These are phyloP conservation scores for Pseudogymnoascus sp. DNA, from an alignment of 2,329 filamentous ascomycete species.

Conservation along the genomic window DNA sequence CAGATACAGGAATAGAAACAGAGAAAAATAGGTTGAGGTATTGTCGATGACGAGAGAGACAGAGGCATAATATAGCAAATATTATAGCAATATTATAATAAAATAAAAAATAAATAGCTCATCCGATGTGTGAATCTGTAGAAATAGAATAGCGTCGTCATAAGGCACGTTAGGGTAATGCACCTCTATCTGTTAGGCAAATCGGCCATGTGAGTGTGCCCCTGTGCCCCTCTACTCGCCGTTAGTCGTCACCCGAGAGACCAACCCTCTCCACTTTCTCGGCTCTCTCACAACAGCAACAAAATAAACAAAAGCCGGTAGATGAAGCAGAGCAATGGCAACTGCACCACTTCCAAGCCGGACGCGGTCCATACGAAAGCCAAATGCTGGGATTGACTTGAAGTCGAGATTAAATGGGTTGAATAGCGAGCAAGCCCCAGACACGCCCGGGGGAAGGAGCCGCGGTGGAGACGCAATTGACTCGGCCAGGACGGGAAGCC, in stretches of 20 bases:
- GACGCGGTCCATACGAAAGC: constrained; percentile 21
- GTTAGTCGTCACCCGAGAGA: neutral
- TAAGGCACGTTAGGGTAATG: neutral
- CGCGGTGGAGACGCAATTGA: constrained; percentile 10
- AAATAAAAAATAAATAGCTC: neutral
- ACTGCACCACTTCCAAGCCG: constrained; percentile 17
- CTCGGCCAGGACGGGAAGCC: constrained; percentile 15
- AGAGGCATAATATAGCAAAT: neutral
- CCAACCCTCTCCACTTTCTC: neutral
- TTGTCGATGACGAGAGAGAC: neutral
- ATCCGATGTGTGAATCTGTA: neutral
- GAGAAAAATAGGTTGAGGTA: neutral
- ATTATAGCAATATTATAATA: neutral
- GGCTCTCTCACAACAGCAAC: constrained; percentile 5
- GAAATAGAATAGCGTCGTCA: neutral
- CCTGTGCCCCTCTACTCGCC: neutral
- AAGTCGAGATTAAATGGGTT: neutral
- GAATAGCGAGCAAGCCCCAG: constrained; percentile 5
- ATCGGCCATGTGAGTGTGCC: neutral
- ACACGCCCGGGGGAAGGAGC: neutral
- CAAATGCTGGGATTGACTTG: constrained; percentile 9
- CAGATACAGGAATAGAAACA: neutral
- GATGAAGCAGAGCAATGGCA: constrained; percentile 3
- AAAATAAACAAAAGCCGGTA: neutral
- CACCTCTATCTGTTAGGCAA: neutral